Evolutionary conservation across 1,284 basidiomycete species (phyloP), one percentile per base, ranked within the genome.

Genomic region (Malassezia slooffiae): DNA sequence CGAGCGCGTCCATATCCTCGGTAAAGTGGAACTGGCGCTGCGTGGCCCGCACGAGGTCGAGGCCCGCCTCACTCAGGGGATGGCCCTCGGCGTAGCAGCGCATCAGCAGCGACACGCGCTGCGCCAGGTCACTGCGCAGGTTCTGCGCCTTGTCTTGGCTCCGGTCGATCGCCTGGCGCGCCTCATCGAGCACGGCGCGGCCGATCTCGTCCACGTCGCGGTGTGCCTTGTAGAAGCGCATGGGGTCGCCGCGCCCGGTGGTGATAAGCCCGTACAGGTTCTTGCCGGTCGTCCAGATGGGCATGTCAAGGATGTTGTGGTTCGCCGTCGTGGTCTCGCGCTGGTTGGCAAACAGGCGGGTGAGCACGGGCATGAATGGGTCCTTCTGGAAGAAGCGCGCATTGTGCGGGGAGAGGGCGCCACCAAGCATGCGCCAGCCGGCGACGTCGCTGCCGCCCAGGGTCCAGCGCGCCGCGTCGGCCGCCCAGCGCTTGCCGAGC

Each of bases 1-100:
- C 46, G 10, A 52, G 33, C 12, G 20, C 26, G 27, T 20, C 19
- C 41, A 52, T 52, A 20, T 44, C 39, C 4, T 37, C 46, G n/a
- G 50, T 29, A 33, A 52, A 52, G 12, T 27, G 33, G 23, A 43
- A 43, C 27, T 52, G 50, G 8, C 46, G 40, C 27, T 30, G 34
- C 11, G 39, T 36, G 5, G 46, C 46, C 4, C 20, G 13, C 13
- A 36, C 40, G 1, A 48, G 32, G 20, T 48, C 46, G 13, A 33
- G 16, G 23, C 26, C 30, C 4, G 31, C 21, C 16, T 20, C 17
- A 29, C 26, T 15, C 17, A 39, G 12, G 12, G 29, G 5, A 4
- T 41, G 23, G 9, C 6, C 16, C 36, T 47, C 45, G 17, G 23
- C 13, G 31, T 47, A 47, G 5, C 20, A 21, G 11, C 34, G 21